Percentiles rank a stretch among this genome's conserved stretches.
phyloP scores from a whole-genome alignment of 306 rosid genomes.

The Cucumis melo region DNA sequence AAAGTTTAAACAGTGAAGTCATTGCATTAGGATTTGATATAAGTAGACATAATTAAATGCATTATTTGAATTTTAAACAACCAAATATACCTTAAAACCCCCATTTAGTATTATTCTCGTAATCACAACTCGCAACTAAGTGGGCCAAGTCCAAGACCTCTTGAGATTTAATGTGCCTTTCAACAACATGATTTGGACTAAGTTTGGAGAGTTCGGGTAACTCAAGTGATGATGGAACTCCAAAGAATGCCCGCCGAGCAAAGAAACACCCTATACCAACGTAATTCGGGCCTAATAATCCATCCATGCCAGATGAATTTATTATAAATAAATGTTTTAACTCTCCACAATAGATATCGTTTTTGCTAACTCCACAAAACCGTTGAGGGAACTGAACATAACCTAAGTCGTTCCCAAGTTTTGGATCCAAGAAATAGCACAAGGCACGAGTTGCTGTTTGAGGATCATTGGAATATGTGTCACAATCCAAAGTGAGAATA shows the following conservation, averaged over 20 bases:
- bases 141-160: slow-evolving; percentile 15
- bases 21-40: too few relatives aligned
- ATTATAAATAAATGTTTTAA: not conserved
- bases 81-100: slow-evolving; percentile 26
- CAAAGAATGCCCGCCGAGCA: slow-evolving; percentile 15
- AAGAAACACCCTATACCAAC: slow-evolving; percentile 25
- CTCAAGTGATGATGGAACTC: slow-evolving; percentile 12
- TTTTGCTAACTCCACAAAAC: not conserved
- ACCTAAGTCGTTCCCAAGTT: not conserved
- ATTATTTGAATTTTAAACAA: not conserved
- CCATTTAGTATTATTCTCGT: slow-evolving; percentile 23
- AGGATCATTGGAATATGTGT: slow-evolving; percentile 28
- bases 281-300: slow-evolving; percentile 13
- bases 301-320: slow-evolving; percentile 18
- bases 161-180: slow-evolving; percentile 9
- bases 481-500: slow-evolving; percentile 21
- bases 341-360: not conserved
- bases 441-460: slow-evolving; percentile 14
- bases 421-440: slow-evolving; percentile 14
- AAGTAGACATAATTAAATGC: too few relatives aligned
- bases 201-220: slow-evolving; percentile 5
- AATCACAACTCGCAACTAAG: slow-evolving; percentile 13
- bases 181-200: slow-evolving; percentile 3
- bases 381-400: slow-evolving; percentile 28
- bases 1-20: not conserved